A percentile compares a stretch with the other conserved stretches of the same genome.
phyloP scores from a whole-genome alignment of 345 rosid species.

The Lepidium africanum region DNA sequence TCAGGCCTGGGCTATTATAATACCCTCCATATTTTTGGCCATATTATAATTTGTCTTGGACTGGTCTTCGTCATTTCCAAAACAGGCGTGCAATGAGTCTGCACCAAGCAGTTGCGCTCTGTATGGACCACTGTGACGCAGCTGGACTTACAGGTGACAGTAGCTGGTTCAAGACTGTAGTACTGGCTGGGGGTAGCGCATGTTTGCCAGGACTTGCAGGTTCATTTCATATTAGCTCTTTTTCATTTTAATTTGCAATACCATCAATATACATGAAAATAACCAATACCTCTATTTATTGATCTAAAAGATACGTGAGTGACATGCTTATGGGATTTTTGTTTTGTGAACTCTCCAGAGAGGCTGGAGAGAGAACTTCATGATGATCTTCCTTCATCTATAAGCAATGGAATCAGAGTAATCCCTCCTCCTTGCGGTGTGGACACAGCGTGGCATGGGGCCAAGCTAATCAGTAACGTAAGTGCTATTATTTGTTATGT shows the following conservation, averaged over 20 bases:
- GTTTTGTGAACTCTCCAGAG: slow-evolving; percentile 36
- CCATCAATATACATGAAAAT: background rate
- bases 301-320: background rate
- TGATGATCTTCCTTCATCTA: slow-evolving; percentile 45
- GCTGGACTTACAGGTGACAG: slow-evolving; percentile 58
- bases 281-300: background rate
- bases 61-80: background rate
- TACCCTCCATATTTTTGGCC: background rate
- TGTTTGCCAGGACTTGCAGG: slow-evolving; percentile 89
- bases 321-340: background rate
- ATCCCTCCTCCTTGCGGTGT: slow-evolving; percentile 62
- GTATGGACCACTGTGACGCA: slow-evolving; percentile 87
- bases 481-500: slow-evolving; percentile 17
- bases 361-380: slow-evolving; percentile 79
- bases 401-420: slow-evolving; percentile 54
- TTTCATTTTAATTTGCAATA: background rate
- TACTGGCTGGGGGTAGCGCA: slow-evolving; percentile 72
- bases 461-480: slow-evolving; percentile 78
- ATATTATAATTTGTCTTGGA: background rate
- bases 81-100: slow-evolving; percentile 76
- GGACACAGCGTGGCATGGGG: slow-evolving; percentile 90
- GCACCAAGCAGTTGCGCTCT: slow-evolving; percentile 81
- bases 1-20: background rate
- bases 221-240: slow-evolving; percentile 17
- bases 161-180: slow-evolving; percentile 88